Conservation (phyloP, 768 basidiomycete genomes). For the Agrocybe pediades region DNA sequence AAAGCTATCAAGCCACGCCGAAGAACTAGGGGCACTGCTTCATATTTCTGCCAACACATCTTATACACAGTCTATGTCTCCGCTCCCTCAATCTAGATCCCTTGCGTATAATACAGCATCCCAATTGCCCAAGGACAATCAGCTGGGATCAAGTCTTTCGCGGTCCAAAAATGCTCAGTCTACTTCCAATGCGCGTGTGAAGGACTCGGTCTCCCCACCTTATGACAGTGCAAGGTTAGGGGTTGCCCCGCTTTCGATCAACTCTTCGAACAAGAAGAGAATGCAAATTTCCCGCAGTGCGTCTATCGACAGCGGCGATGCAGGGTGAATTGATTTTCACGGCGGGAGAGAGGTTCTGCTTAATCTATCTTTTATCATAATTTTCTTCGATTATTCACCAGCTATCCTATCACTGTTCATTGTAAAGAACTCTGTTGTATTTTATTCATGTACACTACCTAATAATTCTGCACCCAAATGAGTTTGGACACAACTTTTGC, state of each 20-base stretch:
- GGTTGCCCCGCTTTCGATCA: not conserved
- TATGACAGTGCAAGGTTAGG: slow-evolving; percentile 34
- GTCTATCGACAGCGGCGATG: not conserved
- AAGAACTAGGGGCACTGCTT: slow-evolving; percentile 85
- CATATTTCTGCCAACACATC: slow-evolving; percentile 84
- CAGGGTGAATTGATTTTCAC: not conserved
- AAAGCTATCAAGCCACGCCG: slow-evolving; percentile 78
- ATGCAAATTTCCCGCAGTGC: not conserved
- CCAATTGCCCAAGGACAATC: slow-evolving; percentile 40
- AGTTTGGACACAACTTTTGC: not conserved
- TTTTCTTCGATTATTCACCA: not conserved
- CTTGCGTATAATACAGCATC: slow-evolving; percentile 21
- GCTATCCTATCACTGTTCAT: not conserved
- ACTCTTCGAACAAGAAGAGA: not conserved
- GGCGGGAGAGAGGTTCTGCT: not conserved
- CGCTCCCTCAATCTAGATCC: slow-evolving; percentile 38
- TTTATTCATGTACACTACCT: not conserved
- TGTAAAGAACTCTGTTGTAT: slow-evolving; percentile 1
- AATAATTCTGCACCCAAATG: not conserved
- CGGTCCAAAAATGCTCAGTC: slow-evolving; percentile 61
- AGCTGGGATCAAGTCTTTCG: slow-evolving; percentile 55
- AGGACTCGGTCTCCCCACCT: slow-evolving; percentile 31
- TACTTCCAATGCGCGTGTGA: slow-evolving; percentile 38
- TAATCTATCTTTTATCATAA: not conserved
- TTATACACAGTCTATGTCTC: slow-evolving; percentile 60